A percentile compares a stretch with the other conserved stretches of the same genome.
phyloP scores from a whole-genome alignment of 768 basidiomycete genomes.

The Suillus variegatus region DNA sequence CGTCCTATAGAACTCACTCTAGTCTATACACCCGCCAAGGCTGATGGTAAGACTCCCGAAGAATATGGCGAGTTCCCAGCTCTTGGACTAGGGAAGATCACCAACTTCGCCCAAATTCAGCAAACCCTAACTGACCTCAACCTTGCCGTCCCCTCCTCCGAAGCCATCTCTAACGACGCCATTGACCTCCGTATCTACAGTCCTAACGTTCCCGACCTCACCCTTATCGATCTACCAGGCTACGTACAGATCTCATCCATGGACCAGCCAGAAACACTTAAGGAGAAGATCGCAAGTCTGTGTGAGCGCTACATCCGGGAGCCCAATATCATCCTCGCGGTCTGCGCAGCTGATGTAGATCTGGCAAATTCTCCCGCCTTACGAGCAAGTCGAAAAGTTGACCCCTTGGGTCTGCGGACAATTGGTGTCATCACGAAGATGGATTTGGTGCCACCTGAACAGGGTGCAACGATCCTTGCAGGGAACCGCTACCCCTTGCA shows the following conservation, averaged over 20 bases:
- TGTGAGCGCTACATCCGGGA: slow-evolving; percentile 99
- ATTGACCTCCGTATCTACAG: slow-evolving; percentile 98
- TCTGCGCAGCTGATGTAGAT: slow-evolving; percentile 98
- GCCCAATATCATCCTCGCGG: slow-evolving; percentile 97
- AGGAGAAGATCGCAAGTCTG: slow-evolving; percentile 85
- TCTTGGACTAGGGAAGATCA: slow-evolving; percentile 85
- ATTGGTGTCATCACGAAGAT: slow-evolving; percentile 99
- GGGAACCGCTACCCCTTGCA: slow-evolving; percentile 97
- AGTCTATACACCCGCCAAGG: slow-evolving; percentile 76
- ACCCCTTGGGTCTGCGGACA: slow-evolving; percentile 86
- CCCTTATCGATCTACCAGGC: slow-evolving; percentile 95
- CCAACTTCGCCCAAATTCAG: slow-evolving; percentile 91
- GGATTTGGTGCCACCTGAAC: slow-evolving; percentile 88
- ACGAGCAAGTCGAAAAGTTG: slow-evolving; percentile 89
- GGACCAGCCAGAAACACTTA: slow-evolving; percentile 94
- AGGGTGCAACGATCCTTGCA: slow-evolving; percentile 76
- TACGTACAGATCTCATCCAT: slow-evolving; percentile 94
- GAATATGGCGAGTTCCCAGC: slow-evolving; percentile 97
- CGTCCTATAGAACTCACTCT: slow-evolving; percentile 96
- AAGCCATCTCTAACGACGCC: slow-evolving; percentile 88
- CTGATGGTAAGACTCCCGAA: slow-evolving; percentile 50
- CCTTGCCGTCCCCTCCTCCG: slow-evolving; percentile 84
- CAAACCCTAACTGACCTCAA: slow-evolving; percentile 93
- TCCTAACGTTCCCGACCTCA: slow-evolving; percentile 94
- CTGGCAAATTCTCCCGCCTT: slow-evolving; percentile 97